Evolutionary conservation across 805 yeast species (phyloP).

Genomic region (Pichia pseudocactophila): DNA sequence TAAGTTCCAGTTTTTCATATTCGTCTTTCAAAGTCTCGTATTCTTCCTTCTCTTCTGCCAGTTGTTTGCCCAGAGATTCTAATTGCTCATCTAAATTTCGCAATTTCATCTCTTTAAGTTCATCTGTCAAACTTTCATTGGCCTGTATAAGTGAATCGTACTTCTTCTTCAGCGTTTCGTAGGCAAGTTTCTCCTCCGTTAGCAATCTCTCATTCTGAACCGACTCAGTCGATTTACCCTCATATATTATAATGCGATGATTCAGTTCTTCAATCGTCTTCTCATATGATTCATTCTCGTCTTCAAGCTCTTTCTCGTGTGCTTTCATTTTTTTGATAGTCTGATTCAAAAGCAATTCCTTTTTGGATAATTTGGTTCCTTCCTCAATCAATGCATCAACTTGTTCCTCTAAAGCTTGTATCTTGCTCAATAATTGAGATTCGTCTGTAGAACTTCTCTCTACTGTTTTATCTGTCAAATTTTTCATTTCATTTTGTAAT

Average conservation of each 20-base stretch:
- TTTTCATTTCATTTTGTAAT: background rate
- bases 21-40: conserved; percentile 10
- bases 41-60: conserved; percentile 24
- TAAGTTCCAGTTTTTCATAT: conserved; percentile 15
- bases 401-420: conserved; percentile 46
- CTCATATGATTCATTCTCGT: conserved; percentile 25
- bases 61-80: conserved; percentile 25
- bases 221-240: background rate
- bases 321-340: conserved; percentile 54
- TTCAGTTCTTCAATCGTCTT: conserved; percentile 19
- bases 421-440: conserved; percentile 23
- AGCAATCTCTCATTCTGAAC: conserved; percentile 1
- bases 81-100: conserved; percentile 28
- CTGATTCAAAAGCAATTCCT: conserved; percentile 61
- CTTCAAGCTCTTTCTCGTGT: conserved; percentile 32
- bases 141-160: conserved; percentile 20
- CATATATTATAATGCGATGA: conserved; percentile 1
- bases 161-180: conserved; percentile 18
- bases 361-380: conserved; percentile 62
- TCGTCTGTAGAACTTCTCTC: background rate
- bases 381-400: conserved; percentile 63
- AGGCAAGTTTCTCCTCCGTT: conserved; percentile 27
- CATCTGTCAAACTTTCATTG: conserved; percentile 19
- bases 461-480: background rate
- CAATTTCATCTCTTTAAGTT: conserved; percentile 26